Conservation (phyloP, 2,329 filamentous ascomycete genomes). For the Cadophora sp. region DNA sequence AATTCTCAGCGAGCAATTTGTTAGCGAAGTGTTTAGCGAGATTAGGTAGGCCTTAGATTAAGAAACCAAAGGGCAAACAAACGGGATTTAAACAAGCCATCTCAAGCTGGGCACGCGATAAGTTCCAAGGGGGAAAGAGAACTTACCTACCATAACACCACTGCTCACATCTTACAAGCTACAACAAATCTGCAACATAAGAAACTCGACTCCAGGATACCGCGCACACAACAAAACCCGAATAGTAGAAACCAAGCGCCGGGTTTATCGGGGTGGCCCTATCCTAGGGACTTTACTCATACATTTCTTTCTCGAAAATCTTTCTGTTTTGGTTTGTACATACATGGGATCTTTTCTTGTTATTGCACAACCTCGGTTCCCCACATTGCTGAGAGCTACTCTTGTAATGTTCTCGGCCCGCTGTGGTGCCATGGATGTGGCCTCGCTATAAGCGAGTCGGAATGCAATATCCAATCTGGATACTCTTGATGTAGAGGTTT, state of each 20-base stretch:
- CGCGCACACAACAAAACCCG: not conserved
- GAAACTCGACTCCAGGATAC: not conserved
- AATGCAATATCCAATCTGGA: not conserved
- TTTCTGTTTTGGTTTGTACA: not conserved
- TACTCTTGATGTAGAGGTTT: conserved; percentile 13
- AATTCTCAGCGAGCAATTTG: no score
- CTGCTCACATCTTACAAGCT: not conserved
- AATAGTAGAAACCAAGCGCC: not conserved
- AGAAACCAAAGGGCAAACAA: not conserved
- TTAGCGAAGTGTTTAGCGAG: no score
- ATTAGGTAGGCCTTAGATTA: no score
- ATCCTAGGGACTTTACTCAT: not conserved
- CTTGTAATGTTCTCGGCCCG: not conserved
- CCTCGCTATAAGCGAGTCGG: not conserved
- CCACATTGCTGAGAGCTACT: conserved; percentile 5
- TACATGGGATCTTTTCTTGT: not conserved
- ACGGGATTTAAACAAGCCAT: not conserved
- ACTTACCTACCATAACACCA: not conserved
- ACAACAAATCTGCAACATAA: not conserved
- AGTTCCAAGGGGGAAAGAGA: not conserved
- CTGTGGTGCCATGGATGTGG: not conserved
- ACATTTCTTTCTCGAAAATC: not conserved
- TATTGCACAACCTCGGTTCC: not conserved
- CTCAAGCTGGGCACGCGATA: not conserved
- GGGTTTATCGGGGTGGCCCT: not conserved